phyloP scores from a whole-genome alignment of 2,329 filamentous ascomycete genomes.

The Raffaelea albimanens region DNA sequence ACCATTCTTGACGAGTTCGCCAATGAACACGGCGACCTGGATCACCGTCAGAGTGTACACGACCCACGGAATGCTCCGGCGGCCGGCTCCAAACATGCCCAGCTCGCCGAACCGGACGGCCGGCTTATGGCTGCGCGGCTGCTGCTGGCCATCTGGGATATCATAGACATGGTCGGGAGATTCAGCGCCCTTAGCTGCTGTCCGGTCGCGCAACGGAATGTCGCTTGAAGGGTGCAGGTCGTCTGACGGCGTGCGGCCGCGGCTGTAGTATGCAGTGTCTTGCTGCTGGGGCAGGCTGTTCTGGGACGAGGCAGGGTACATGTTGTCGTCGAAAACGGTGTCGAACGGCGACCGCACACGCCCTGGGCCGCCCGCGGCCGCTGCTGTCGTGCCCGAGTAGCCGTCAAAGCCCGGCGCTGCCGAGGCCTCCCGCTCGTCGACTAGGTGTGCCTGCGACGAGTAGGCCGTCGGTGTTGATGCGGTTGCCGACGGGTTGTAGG shows the following conservation, averaged over 20 bases:
- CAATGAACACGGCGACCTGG: conserved; percentile 81
- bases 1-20: conserved; percentile 79
- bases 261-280: conserved; percentile 54
- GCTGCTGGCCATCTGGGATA: conserved; percentile 24
- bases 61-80: conserved; percentile 62
- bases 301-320: conserved; percentile 45
- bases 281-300: conserved; percentile 24
- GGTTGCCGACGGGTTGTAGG: conserved; percentile 7
- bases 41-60: conserved; percentile 70
- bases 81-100: conserved; percentile 45
- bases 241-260: conserved; percentile 27
- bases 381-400: conserved; percentile 17
- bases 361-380: conserved; percentile 9
- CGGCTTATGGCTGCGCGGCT: conserved; percentile 19
- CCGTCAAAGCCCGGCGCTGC: too few species aligned
- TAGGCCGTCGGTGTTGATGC: conserved; percentile 20
- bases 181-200: conserved; percentile 32
- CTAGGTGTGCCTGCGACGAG: conserved; percentile 24
- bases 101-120: conserved; percentile 48
- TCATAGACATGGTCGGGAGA: conserved; percentile 55
- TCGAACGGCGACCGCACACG: conserved; percentile 41
- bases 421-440: conserved; percentile 14
- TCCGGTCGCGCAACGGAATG: conserved; percentile 48
- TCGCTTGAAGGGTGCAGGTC: conserved; percentile 32
- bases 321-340: conserved; percentile 58